phyloP scores from a whole-genome alignment of 2,329 filamentous ascomycete species.

The Colletotrichum lindemuthianum region DNA sequence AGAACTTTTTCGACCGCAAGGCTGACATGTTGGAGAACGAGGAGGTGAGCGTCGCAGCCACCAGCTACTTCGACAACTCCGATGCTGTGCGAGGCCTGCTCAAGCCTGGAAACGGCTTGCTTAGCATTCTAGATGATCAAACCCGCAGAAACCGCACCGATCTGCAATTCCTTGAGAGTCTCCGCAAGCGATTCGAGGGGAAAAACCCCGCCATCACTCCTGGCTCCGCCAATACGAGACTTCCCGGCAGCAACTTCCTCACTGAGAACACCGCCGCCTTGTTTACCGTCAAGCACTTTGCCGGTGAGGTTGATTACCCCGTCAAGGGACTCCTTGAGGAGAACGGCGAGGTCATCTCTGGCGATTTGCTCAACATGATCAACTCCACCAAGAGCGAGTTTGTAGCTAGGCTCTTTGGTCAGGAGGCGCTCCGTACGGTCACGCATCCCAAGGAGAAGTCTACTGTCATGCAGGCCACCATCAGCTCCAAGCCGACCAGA shows the following conservation, averaged over 20 bases:
- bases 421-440: slow-evolving; percentile 91
- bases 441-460: slow-evolving; percentile 91
- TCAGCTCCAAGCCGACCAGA: slow-evolving; percentile 93
- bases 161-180: slow-evolving; percentile 87
- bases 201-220: slow-evolving; percentile 93
- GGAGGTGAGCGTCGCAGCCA: slow-evolving; percentile 88
- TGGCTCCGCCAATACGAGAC: slow-evolving; percentile 75
- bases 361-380: slow-evolving; percentile 94
- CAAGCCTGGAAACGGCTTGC: slow-evolving; percentile 90
- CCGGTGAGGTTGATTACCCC: slow-evolving; percentile 94
- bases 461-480: slow-evolving; percentile 93
- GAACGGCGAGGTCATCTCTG: slow-evolving; percentile 95
- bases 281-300: slow-evolving; percentile 95
- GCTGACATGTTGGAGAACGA: slow-evolving; percentile 94
- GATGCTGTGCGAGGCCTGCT: slow-evolving; percentile 92
- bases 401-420: slow-evolving; percentile 90
- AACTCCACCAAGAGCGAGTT: slow-evolving; percentile 89
- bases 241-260: slow-evolving; percentile 89
- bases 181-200: slow-evolving; percentile 91
- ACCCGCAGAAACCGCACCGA: slow-evolving; percentile 90
- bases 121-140: slow-evolving; percentile 96
- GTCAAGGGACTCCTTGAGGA: slow-evolving; percentile 89
- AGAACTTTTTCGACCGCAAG: slow-evolving; percentile 95
- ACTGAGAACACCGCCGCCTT: slow-evolving; percentile 82
- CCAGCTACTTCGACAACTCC: slow-evolving; percentile 97